Base-by-base conservation (phyloP, 1,139 yeast species). In the Kurtzmaniella quercitrusa region DNA sequence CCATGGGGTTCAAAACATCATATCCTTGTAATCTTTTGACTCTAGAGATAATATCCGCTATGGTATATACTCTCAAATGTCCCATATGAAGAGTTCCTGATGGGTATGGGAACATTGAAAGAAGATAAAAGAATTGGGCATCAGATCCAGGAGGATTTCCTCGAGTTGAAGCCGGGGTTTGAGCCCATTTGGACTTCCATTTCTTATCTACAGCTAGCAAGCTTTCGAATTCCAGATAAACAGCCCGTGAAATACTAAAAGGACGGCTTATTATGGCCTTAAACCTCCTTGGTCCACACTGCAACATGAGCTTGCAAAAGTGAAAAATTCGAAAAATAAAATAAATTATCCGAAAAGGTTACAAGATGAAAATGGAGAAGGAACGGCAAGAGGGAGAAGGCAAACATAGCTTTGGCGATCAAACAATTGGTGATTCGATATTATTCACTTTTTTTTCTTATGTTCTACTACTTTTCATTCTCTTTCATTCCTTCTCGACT, bases 51-150 rank as follows among this genome's bases (percentile, higher is more conserved):
- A 82, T 85, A 60, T 93, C 98, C 55, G 93, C 82, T 37, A 93
- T 89, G 1, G 96, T 86, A 62, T 88, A 93, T 0, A 93, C 98
- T 43, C 98, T 70, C 33, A 90, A 71, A 63, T 93, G 98, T 0
- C 98, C 98, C 77, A 93, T 81, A 59, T 93, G 98, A 12, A 93
- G 72, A 48, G 76, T 73, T 1, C 98, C 98, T 0, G 96, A 88
- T 0, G 98, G 98, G 56, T 93, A 93, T 0, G 98, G 98, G 58
- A 93, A 93, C 96, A 88, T 88, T 1, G 95, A 76, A 37, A 91
- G 68, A 17, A 86, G 78, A 61, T 83, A 91, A 58, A 79, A 82
- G 25, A 79, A 70, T 21, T 65, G 62, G 9, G 38, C 43, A 10
- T 66, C 60, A 2, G 55, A 47, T 2, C 54, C 41, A n/a, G 36